Base-by-base conservation (phyloP, 352 stramenopile species). In the Elongisporangium anandrum region DNA sequence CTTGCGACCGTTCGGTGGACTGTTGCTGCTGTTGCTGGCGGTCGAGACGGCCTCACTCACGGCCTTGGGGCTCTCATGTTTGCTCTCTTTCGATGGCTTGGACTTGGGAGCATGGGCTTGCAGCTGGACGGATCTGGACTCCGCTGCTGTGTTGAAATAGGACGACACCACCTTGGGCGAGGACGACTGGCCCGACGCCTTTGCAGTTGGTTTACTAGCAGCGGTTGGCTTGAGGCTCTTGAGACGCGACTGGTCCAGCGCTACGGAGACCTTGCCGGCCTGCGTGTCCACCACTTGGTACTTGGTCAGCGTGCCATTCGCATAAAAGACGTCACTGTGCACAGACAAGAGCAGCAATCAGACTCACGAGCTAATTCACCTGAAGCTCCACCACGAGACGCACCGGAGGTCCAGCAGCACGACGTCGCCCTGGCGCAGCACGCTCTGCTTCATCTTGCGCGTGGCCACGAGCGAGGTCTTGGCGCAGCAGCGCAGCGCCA, bases 241-340 rank as follows among this genome's bases (percentile, higher is more conserved):
- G 5, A 45, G 10, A 45, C 34, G 34, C 34, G 34, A 45, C 34
- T 45, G 34, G 39, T 70, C 62, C 23, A 86, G 56, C 29, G 61
- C 52, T 21, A 62, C 0, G 20, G 71, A 66, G n/a, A 56, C 52
- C 39, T 67, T 57, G 9, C 19, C 23, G 0, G 61, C 64, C 54
- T 84, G 68, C 26, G 69, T 51, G 55, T 94, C 78, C 21, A 94
- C 66, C 12, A 94, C 81, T 50, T 88, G 73, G 68, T 95, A 95
- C 73, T 95, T 93, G 50, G 79, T 89, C 23, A 94, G 65, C 54
- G 85, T 92, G 2, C 85, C 85, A 55, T 92, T 92, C 48, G 81
- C 83, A 66, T 90, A 93, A 51, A 94, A 94, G 34, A 76, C 63
- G 66, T 94, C 85, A 2, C 73, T 85, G 29, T 20, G 20, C 15